A percentile compares a stretch with the other conserved stretches of the same genome.
These are phyloP conservation scores for Hymenoscyphus infarciens DNA, from an alignment of 2,329 filamentous ascomycete species.

Conservation along the genomic window DNA sequence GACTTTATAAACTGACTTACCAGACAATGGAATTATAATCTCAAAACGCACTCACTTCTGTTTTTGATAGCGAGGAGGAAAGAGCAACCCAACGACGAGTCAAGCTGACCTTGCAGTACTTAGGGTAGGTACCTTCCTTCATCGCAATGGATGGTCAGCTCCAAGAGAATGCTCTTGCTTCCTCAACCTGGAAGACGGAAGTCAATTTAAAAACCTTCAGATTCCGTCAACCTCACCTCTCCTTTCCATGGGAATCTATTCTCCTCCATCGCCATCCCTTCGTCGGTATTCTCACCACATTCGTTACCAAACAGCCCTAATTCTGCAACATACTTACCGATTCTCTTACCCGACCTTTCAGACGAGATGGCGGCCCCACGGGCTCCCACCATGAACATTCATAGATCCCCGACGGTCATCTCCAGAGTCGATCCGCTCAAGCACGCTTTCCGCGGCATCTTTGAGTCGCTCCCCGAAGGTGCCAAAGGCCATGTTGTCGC, in stretches of 20 bases:
- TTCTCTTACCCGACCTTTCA: background rate
- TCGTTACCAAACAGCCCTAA: background rate
- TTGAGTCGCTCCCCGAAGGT: conserved; percentile 9
- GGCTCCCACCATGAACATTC: conserved; percentile 12
- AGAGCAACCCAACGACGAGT: no score
- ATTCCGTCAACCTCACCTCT: background rate
- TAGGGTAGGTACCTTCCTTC: no score
- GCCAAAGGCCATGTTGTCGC: conserved; percentile 45
- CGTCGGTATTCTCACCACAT: background rate
- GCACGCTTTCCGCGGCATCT: conserved; percentile 9
- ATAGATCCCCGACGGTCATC: conserved; percentile 5
- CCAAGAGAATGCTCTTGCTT: no score
- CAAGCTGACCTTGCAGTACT: no score
- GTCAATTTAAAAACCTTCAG: no score
- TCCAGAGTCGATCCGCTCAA: conserved; percentile 10
- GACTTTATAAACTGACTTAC: no score
- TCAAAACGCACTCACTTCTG: no score
- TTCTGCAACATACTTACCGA: background rate
- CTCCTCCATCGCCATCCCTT: background rate
- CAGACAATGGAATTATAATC: no score
- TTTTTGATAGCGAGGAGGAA: no score
- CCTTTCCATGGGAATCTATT: background rate
- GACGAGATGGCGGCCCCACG: background rate
- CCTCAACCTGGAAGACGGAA: no score
- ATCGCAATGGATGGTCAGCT: no score